phyloP scores from a whole-genome alignment of 1,139 yeast species.

The Sugiyamaella xylanicola region DNA sequence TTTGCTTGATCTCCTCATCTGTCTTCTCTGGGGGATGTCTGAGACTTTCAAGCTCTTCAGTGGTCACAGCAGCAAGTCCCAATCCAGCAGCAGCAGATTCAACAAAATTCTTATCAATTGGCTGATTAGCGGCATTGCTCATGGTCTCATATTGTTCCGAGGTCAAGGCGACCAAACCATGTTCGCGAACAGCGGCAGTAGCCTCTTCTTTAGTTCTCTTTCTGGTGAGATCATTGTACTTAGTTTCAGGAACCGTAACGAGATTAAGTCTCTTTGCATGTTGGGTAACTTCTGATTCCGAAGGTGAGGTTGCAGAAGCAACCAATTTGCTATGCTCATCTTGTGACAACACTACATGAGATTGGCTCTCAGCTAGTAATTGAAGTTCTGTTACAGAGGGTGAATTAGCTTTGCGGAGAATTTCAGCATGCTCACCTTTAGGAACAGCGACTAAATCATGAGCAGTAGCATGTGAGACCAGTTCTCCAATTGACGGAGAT shows the following conservation, averaged over 20 bases:
- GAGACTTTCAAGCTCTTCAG: conserved; percentile 35
- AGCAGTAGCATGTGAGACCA: conserved; percentile 27
- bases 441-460: conserved; percentile 21
- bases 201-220: conserved; percentile 27
- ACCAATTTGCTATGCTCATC: conserved; percentile 34
- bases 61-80: conserved; percentile 45
- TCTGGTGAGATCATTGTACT: conserved; percentile 27
- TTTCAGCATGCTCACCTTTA: conserved; percentile 24
- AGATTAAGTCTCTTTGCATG: conserved; percentile 35
- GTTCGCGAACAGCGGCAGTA: conserved; percentile 33
- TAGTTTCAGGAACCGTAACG: conserved; percentile 36
- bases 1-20: conserved; percentile 26
- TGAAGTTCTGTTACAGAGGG: conserved; percentile 32
- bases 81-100: conserved; percentile 41
- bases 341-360: conserved; percentile 50
- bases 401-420: conserved; percentile 27
- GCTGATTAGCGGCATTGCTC: conserved; percentile 38
- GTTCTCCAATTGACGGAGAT: conserved; percentile 28
- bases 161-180: conserved; percentile 38
- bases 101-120: conserved; percentile 35
- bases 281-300: conserved; percentile 28
- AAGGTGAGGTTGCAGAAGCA: conserved; percentile 29
- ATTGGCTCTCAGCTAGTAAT: conserved; percentile 27
- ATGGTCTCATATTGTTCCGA: conserved; percentile 37
- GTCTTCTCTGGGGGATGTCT: conserved; percentile 29